Evolutionary conservation across 2,329 filamentous ascomycete species (phyloP).

Genomic region (Fusarium napiforme): DNA sequence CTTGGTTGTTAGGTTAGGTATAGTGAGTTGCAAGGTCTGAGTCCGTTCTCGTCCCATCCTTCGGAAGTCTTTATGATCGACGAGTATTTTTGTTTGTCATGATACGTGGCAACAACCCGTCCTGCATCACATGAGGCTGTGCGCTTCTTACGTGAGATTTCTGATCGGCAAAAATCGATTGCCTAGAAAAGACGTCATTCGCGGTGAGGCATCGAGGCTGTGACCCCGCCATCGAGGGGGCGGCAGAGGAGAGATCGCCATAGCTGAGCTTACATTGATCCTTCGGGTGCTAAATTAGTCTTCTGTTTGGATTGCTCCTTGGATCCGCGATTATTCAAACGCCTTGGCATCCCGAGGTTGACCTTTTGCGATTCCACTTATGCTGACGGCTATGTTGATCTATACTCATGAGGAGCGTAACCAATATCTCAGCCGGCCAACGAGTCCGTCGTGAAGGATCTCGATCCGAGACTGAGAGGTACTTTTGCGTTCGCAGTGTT

Average conservation of each 20-base stretch:
- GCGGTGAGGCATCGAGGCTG: background rate
- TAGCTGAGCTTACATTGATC: background rate
- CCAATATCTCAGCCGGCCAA: background rate
- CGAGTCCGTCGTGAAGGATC: accelerated
- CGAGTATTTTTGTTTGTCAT: background rate
- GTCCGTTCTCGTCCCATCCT: background rate
- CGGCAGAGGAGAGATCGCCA: background rate
- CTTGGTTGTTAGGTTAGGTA: accelerated
- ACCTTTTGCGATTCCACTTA: accelerated
- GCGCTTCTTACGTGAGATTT: background rate
- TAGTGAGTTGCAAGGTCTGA: background rate
- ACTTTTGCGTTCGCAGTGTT: too few species aligned
- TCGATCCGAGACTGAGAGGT: background rate
- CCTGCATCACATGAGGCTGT: background rate
- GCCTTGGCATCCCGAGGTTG: background rate
- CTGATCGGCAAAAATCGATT: background rate
- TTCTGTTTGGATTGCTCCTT: background rate
- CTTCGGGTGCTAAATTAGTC: background rate
- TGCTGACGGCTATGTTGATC: background rate
- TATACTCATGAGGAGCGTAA: accelerated
- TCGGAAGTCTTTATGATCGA: background rate
- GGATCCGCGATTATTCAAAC: background rate
- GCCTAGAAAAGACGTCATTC: background rate
- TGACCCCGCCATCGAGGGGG: background rate
- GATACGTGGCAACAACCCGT: background rate